Evolutionary conservation across 768 basidiomycete genomes (phyloP).

Genomic region (Boletus coccyginus): DNA sequence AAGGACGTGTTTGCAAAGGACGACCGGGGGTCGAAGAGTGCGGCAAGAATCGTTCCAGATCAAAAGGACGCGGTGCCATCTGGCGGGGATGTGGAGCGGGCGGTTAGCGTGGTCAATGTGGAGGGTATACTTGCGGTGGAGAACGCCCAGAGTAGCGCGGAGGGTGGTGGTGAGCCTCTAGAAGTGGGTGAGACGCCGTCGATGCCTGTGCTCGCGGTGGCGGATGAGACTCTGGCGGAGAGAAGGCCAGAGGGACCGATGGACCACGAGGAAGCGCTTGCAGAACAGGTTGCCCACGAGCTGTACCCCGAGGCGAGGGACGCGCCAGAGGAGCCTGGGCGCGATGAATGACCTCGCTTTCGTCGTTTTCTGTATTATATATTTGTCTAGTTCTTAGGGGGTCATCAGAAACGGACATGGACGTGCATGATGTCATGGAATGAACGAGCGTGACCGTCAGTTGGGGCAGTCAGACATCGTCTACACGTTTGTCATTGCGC

Average conservation of each 20-base stretch:
- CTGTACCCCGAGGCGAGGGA: constrained; percentile 43
- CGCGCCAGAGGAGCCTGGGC: background rate
- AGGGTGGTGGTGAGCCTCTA: background rate
- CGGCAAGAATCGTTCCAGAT: constrained; percentile 10
- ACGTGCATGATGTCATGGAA: too few relatives aligned
- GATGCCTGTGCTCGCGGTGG: background rate
- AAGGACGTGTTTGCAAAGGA: constrained; percentile 65
- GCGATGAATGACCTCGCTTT: background rate
- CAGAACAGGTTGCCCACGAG: constrained; percentile 52
- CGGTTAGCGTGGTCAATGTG: constrained; percentile 34
- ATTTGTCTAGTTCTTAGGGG: too few relatives aligned
- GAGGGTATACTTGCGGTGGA: background rate
- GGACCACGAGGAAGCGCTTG: constrained; percentile 48
- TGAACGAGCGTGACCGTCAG: too few relatives aligned
- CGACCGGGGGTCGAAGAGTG: constrained; percentile 48
- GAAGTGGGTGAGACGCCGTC: background rate
- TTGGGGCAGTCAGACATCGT: too few relatives aligned
- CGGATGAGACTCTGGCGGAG: constrained; percentile 1
- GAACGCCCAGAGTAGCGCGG: background rate
- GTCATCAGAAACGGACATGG: too few relatives aligned
- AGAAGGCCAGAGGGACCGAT: constrained; percentile 40
- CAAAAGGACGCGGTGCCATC: background rate
- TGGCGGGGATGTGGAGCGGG: constrained; percentile 23
- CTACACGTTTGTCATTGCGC: background rate
- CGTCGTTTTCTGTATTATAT: too few relatives aligned